These are phyloP conservation scores for Ascosphaera pollenicola DNA, from an alignment of 2,329 filamentous ascomycete species.

Conservation along the genomic window DNA sequence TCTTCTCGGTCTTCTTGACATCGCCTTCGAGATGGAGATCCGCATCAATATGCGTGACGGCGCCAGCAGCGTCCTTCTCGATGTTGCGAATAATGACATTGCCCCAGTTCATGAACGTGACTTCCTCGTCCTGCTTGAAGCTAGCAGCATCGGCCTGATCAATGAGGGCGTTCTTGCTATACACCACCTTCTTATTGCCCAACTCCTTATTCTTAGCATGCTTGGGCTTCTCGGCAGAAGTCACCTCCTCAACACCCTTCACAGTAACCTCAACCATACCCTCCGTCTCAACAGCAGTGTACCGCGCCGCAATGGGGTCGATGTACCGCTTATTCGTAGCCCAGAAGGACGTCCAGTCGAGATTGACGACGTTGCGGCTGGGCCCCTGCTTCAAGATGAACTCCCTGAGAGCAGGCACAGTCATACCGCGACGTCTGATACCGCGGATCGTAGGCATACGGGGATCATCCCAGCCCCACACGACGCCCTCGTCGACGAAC, in stretches of 20 bases:
- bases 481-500: conserved; percentile 24
- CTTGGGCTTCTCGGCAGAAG: conserved; percentile 23
- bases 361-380: conserved; percentile 18
- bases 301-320: conserved; percentile 29
- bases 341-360: conserved; percentile 21
- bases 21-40: conserved; percentile 85
- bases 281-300: conserved; percentile 11
- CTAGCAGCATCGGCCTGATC: conserved; percentile 13
- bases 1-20: conserved; percentile 89
- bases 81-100: conserved; percentile 29
- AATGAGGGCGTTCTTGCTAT: conserved; percentile 10
- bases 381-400: conserved; percentile 21
- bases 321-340: conserved; percentile 50
- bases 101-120: conserved; percentile 45
- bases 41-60: conserved; percentile 49
- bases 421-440: conserved; percentile 20
- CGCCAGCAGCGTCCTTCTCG: conserved; percentile 25
- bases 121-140: conserved; percentile 13
- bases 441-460: conserved; percentile 29
- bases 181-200: conserved; percentile 13
- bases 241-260: conserved; percentile 29
- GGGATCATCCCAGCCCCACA: conserved; percentile 30
- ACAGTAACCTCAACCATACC: conserved; percentile 18
- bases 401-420: conserved; percentile 12
- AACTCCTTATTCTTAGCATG: conserved; percentile 13